Percentiles rank a stretch among this genome's conserved stretches.
Conservation (phyloP, 805 yeast species). For the Metschnikowia noctiluminum region DNA sequence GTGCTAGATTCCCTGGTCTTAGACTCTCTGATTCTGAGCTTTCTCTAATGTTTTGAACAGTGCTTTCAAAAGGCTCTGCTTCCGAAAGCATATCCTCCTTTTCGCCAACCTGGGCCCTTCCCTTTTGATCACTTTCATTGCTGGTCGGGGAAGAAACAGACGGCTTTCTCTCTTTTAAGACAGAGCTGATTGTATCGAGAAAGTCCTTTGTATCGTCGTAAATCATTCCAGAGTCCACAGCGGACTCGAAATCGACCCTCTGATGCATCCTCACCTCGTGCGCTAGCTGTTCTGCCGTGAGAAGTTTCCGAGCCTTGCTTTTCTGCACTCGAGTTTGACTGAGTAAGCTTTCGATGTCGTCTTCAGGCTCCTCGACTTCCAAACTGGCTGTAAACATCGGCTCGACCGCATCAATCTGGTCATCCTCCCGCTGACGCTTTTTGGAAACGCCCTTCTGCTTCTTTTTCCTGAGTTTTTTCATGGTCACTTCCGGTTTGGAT, state of each 20-base stretch:
- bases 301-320: slow-evolving; percentile 21
- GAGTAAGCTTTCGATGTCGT: slow-evolving; percentile 32
- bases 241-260: slow-evolving; percentile 17
- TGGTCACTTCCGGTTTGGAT: slow-evolving; percentile 26
- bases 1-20: too few species aligned
- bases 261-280: slow-evolving; percentile 29
- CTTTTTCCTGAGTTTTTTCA: slow-evolving; percentile 43
- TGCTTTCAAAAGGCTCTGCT: too few species aligned
- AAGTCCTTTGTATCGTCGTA: slow-evolving; percentile 43
- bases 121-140: neutral
- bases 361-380: slow-evolving; percentile 26
- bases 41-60: too few species aligned
- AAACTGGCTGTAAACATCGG: slow-evolving; percentile 17
- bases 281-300: slow-evolving; percentile 37
- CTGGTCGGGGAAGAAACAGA: neutral
- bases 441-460: slow-evolving; percentile 19
- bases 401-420: slow-evolving; percentile 30
- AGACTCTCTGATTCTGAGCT: too few species aligned
- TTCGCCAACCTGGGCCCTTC: too few species aligned
- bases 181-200: slow-evolving; percentile 21
- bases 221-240: slow-evolving; percentile 15
- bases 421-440: slow-evolving; percentile 19
- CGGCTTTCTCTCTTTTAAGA: neutral
- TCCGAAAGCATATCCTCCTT: too few species aligned
- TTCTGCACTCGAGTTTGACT: slow-evolving; percentile 29